phyloP scores from a whole-genome alignment of 768 basidiomycete genomes.

The Sistotremastrum suecicum region DNA sequence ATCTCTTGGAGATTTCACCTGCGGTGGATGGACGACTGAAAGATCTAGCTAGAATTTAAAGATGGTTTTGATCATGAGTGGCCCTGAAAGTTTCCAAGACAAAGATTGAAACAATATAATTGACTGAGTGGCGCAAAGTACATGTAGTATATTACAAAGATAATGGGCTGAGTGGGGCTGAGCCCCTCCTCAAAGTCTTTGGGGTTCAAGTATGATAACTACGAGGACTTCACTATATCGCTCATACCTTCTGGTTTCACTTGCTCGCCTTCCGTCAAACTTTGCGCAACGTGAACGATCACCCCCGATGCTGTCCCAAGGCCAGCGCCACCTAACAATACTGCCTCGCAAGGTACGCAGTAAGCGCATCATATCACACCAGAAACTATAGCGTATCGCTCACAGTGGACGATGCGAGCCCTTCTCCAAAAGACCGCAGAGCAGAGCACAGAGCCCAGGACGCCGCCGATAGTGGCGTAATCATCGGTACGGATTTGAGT shows the following conservation, averaged over 20 bases:
- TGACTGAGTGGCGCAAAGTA: background rate
- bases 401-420: constrained; percentile 47
- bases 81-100: background rate
- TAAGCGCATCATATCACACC: background rate
- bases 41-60: constrained; percentile 28
- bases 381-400: constrained; percentile 7
- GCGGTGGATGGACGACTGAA: constrained; percentile 52
- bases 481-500: constrained; percentile 51
- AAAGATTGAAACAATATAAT: background rate
- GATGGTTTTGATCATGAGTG: background rate
- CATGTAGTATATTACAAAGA: background rate
- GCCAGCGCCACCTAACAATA: constrained; percentile 59
- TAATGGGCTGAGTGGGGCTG: background rate
- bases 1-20: constrained; percentile 47
- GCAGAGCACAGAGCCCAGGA: constrained; percentile 47
- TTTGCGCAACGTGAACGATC: constrained; percentile 39
- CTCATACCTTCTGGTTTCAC: constrained; percentile 13
- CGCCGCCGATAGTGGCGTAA: constrained; percentile 58
- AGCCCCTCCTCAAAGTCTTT: background rate
- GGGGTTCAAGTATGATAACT: background rate
- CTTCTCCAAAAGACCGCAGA: constrained; percentile 66
- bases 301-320: constrained; percentile 50
- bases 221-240: constrained; percentile 6
- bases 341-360: constrained; percentile 18
- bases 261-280: constrained; percentile 39